phyloP scores from a whole-genome alignment of 768 basidiomycete species.

The Suillus americanus region DNA sequence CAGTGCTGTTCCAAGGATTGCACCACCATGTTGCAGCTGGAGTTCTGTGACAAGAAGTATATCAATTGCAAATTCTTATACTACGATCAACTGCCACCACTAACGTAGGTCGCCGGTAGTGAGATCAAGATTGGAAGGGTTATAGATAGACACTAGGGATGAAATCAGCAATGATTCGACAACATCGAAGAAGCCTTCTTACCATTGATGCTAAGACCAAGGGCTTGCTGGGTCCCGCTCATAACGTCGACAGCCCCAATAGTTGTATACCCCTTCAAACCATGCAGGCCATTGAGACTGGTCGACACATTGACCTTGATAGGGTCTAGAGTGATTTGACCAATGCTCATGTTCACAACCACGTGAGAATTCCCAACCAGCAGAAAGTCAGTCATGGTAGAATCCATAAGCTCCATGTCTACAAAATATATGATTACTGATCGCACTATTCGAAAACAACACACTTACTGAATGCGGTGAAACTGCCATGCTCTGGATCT shows the following conservation, averaged over 20 bases:
- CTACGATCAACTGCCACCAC: conserved; percentile 21
- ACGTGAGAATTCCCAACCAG: conserved; percentile 61
- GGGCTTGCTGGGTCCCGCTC: conserved; percentile 59
- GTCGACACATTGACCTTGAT: conserved; percentile 74
- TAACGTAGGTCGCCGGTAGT: conserved; percentile 61
- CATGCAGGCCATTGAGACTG: conserved; percentile 56
- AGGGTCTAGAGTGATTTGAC: conserved; percentile 65
- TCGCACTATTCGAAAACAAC: not conserved
- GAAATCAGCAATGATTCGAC: not conserved
- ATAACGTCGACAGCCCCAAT: conserved; percentile 64
- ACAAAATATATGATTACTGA: conserved; percentile 5
- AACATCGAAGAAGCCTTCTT: conserved; percentile 7
- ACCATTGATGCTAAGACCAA: conserved; percentile 62
- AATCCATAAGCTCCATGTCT: conserved; percentile 60
- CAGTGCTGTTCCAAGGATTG: conserved; percentile 56
- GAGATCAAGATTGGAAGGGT: conserved; percentile 68
- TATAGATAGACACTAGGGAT: conserved; percentile 54
- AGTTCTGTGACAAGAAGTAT: conserved; percentile 39
- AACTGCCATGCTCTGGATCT: conserved; percentile 45
- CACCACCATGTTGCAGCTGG: conserved; percentile 52
- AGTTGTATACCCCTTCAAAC: conserved; percentile 53
- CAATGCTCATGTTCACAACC: conserved; percentile 59
- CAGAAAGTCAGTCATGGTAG: conserved; percentile 47
- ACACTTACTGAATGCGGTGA: conserved; percentile 59
- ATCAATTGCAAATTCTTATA: not conserved